Evolutionary conservation across 1,284 basidiomycete genomes (phyloP).

Genomic region (Ganoderma lucidum): DNA sequence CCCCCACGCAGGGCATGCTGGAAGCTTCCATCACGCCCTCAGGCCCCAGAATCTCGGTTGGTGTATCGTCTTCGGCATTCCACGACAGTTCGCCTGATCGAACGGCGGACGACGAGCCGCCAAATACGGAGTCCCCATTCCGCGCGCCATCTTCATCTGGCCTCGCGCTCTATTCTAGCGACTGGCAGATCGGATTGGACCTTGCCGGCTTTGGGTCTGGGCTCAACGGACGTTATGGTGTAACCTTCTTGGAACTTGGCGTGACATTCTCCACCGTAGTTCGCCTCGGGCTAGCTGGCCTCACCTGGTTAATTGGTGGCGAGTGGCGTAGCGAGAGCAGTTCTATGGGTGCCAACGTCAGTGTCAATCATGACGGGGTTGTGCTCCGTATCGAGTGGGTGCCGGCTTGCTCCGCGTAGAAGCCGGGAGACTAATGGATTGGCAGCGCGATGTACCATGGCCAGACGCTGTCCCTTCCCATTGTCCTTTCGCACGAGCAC

Average conservation of each 20-base stretch:
- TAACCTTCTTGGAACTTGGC: conserved; percentile 42
- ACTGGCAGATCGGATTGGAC: conserved; percentile 41
- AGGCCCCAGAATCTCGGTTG: conserved; percentile 34
- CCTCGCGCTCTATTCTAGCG: conserved; percentile 38
- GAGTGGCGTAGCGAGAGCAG: conserved; percentile 40
- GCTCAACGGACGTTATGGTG: conserved; percentile 42
- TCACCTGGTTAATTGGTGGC: conserved; percentile 39
- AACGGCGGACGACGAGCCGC: conserved; percentile 21
- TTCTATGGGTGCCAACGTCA: conserved; percentile 42
- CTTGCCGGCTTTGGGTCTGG: conserved; percentile 39
- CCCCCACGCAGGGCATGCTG: conserved; percentile 40
- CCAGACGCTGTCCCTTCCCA: conserved; percentile 45
- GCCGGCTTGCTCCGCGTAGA: conserved; percentile 18
- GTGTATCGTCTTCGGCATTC: conserved; percentile 35
- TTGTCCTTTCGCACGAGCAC: conserved; percentile 43
- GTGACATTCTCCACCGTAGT: conserved; percentile 36
- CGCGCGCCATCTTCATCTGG: conserved; percentile 42
- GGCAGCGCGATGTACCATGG: conserved; percentile 44
- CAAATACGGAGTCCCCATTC: conserved; percentile 18
- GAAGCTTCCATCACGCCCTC: conserved; percentile 32
- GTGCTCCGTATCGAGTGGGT: conserved; percentile 46
- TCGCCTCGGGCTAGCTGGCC: conserved; percentile 37
- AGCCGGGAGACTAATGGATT: conserved; percentile 12
- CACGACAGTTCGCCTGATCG: conserved; percentile 36
- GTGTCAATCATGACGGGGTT: conserved; percentile 42